Evolutionary conservation across 495 filamentous ascomycete species (phyloP), one percentile per base, ranked within the genome.

Genomic region (Tuber umbilicatum): DNA sequence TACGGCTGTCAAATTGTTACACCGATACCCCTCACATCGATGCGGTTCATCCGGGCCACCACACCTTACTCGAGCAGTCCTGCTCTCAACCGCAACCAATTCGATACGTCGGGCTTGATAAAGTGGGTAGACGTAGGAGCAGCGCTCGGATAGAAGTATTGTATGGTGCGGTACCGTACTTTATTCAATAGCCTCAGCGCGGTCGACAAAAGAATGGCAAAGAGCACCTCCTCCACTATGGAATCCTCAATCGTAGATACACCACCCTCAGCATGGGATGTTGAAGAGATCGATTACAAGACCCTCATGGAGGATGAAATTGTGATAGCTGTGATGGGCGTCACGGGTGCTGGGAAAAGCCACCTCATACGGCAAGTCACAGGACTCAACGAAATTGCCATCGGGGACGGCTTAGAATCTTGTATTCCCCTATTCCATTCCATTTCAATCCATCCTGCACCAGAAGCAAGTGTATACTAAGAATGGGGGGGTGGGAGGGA

Each of bases 311-410:
- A 64, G 27, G 55, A 64, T 17, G 55, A 64, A 35, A 64, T 64
- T 35, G 55, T 79, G 73, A 85, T 86, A 39, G 81, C 83, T 1
- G 81, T 86, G 17, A 86, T 87, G 85, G 85, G 86, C 5, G 73
- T 84, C 14, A 85, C 85, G 16, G 85, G 85, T 2, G 77, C 83
- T 0, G 85, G 85, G 7, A 86, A 86, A 72, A 85, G 83, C 69
- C 79, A 84, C 3, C 84, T 86, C 69, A 85, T 86, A 12, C 79
- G 78, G 10, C 47, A 76, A 5, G 74, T 80, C 40, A 79, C 83
- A 2, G 80, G 72, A 0, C 27, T 5, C 12, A 60, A 78, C 40
- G n/a, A 75, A 3, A 78, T 81, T 27, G 60, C 37, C 31, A 75
- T 84, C 17, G 79, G 80, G 38, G 72, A 79, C 70, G 72, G 73